Conservation (phyloP, 768 basidiomycete species). For the Russula virescens region DNA sequence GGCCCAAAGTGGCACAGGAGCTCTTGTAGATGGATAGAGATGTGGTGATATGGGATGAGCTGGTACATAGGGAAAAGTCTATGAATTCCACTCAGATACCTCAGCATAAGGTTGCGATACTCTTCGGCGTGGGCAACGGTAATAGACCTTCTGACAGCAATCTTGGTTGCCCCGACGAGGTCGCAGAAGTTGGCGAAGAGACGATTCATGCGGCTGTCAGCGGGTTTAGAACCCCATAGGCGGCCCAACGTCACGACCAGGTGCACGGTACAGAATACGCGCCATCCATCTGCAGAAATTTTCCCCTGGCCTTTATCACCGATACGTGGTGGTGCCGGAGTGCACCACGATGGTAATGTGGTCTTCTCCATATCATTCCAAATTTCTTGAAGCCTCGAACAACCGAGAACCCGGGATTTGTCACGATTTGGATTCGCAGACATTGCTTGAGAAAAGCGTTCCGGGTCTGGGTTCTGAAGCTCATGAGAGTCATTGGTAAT, state of each 20-base stretch:
- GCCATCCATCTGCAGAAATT: constrained; percentile 12
- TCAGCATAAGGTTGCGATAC: constrained; percentile 20
- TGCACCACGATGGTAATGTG: constrained; percentile 27
- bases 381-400: neutral
- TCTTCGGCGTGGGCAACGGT: neutral
- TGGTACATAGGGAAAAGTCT: constrained; percentile 27
- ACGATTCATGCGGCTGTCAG: neutral
- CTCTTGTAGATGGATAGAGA: constrained; percentile 35
- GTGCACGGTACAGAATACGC: neutral
- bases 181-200: neutral
- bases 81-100: constrained; percentile 32
- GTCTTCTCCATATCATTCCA: constrained; percentile 17
- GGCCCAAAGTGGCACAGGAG: constrained; percentile 34
- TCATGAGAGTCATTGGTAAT: neutral
- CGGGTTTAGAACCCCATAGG: neutral
- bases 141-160: neutral
- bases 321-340: constrained; percentile 15
- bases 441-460: neutral
- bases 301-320: constrained; percentile 26
- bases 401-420: neutral
- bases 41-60: constrained; percentile 32
- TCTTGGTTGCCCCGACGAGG: neutral
- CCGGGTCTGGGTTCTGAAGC: neutral
- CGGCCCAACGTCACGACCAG: neutral
- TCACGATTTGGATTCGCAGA: neutral